Base-by-base conservation (phyloP, 371 early-diverging fungal genomes). In the Ecytonucleospora hepatopenaei region DNA sequence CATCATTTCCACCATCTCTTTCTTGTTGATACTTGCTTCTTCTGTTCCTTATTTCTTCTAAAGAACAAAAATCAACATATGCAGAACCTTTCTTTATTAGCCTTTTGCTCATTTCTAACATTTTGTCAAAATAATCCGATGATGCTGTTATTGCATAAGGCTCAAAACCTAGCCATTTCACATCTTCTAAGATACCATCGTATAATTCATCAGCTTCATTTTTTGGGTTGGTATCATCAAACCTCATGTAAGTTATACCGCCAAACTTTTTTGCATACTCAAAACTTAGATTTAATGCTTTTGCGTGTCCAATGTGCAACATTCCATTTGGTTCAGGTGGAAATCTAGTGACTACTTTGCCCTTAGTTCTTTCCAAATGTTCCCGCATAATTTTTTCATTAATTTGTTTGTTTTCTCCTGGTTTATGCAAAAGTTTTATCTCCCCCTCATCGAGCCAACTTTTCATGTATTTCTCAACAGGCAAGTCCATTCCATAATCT, bases 291-390 rank as follows among this genome's bases (percentile, higher is more conserved):
- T 95, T 94, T 82, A 97, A 90, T 34, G 97, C 97, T 82, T 98
- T 98, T 54, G 96, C 96, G 78, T 98, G 99, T 59, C 99, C 97
- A 80, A 98, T 94, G 77, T 98, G 97, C 58, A 90, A 76, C 81
- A 85, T 91, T 17, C 99, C 97, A 75, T 93, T 95, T 60, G 99
- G 99, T 82, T 97, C 99, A 48, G 99, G 99, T 21, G 99, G 99
- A 83, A 98, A 98, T 54, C 99, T 89, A 0, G 97, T 97, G 26
- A 92, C 79, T 0, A 95, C 95, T 74, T 85, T 86, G 4, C 92
- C 90, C 54, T 88, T 88, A 0, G 97, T 97, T 16, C 87, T 85
- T 73, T 87, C 85, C 54, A 98, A 81, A 77, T 98, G 99, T 72
- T 86, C 85, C 55, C 84, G 83, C 85, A 88, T 90, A 61, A 97